phyloP scores from a whole-genome alignment of 306 rosid species.

The Quercus variabilis region DNA sequence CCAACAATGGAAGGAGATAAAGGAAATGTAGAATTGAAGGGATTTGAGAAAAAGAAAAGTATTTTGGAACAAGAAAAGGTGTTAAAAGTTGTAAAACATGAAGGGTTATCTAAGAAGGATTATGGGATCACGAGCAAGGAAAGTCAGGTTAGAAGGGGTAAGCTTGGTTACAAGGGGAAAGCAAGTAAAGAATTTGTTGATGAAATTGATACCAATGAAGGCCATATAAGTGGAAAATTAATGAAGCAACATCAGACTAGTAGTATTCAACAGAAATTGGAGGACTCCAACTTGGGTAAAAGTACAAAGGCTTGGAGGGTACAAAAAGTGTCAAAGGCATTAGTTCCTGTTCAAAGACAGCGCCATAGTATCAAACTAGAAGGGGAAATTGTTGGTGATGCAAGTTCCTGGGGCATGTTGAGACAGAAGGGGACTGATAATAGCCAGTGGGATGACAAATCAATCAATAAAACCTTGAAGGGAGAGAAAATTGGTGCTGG shows the following conservation, averaged over 20 bases:
- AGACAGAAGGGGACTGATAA: slow-evolving; percentile 11
- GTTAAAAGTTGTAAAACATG: slow-evolving; percentile 12
- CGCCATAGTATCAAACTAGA: slow-evolving; percentile 2
- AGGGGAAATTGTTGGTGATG: slow-evolving; percentile 1
- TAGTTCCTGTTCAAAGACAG: slow-evolving; percentile 2
- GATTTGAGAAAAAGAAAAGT: slow-evolving; percentile 4
- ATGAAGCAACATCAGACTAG: slow-evolving; percentile 25
- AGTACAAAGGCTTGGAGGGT: slow-evolving; percentile 12
- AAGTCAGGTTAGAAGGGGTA: slow-evolving; percentile 1
- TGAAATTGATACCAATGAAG: slow-evolving; percentile 25
- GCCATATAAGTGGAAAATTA: slow-evolving; percentile 21
- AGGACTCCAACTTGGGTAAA: slow-evolving; percentile 7
- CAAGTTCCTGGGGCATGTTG: slow-evolving; percentile 18
- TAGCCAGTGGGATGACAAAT: slow-evolving; percentile 27
- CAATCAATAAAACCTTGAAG: slow-evolving; percentile 20
- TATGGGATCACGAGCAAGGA: slow-evolving; percentile 10
- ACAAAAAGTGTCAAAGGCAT: slow-evolving; percentile 14
- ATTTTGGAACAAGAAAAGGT: slow-evolving; percentile 17
- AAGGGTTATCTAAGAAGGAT: slow-evolving; percentile 14
- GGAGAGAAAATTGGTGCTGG: slow-evolving; percentile 28
- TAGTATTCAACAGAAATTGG: slow-evolving; percentile 26
- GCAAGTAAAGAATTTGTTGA: slow-evolving; percentile 19
- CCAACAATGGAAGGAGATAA: slow-evolving; percentile 20
- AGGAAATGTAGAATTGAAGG: slow-evolving; percentile 15
- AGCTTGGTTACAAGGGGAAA: slow-evolving; percentile 16